Evolutionary conservation across 78 protist genomes (phyloP), one percentile per base, ranked within the genome.

Genomic region (Bigelowiella natans): DNA sequence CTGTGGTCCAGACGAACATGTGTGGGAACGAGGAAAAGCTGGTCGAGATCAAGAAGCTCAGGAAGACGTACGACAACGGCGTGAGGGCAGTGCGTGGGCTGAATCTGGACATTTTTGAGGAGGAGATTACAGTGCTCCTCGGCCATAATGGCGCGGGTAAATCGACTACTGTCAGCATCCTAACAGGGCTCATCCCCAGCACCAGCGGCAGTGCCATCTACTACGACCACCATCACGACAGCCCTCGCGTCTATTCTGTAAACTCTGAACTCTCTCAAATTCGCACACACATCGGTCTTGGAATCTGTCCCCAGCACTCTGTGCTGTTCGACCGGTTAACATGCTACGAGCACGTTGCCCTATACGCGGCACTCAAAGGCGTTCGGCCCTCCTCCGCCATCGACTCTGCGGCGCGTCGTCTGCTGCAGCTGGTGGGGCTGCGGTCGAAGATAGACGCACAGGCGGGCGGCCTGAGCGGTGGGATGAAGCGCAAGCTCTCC

Each of bases 121-220:
- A n/a, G n/a, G n/a, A n/a, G n/a, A n/a, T n/a, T n/a, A n/a, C n/a
- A n/a, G 37, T 38, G 51, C 82, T 94, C 64, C 91, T 95, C 3
- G 97, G 97, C 28, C 97, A 92, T 89, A 95, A 95, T 39, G 97
- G 96, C 29, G 96, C 97, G 0, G 97, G 96, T 1, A 95, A 95
- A 64, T 85, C 96, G n/a, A 94, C 96, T 0, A 90, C 95, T 28
- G 89, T 95, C 89, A 28, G 73, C 26, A 93, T 97, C 93, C 89
- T 97, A 26, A 85, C 94, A 0, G 97, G 97, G 30, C 89, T 92
- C 63, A 63, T 51, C 85, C 36, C 82, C 34, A 94, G 97, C 0
- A 89, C 97, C 0, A 0, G 37, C 1, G 99, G 99, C 28, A 82
- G 83, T 39, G n/a, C 31, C 38, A 38, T 1, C 84, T 38, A 39